Conservation (phyloP, 2,329 filamentous ascomycete species). For the Aspergillus thermomutatus region DNA sequence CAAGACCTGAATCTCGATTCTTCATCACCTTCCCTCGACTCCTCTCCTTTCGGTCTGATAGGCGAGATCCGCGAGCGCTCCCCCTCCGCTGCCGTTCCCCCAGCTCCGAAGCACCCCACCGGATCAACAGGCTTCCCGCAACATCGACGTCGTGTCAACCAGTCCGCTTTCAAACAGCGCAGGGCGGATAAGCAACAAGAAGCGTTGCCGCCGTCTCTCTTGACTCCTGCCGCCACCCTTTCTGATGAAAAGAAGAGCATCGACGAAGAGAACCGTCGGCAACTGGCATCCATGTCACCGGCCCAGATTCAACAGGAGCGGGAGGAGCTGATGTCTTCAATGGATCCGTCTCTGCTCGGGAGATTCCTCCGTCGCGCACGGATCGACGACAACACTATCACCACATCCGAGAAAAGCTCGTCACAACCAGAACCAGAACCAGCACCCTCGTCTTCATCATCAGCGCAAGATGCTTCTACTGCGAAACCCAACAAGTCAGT, state of each 20-base stretch:
- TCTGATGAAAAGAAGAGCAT: slow-evolving; percentile 67
- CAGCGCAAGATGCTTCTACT: neutral
- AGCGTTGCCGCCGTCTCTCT: slow-evolving; percentile 7
- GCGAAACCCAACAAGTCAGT: slow-evolving; percentile 29
- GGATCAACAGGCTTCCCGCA: slow-evolving; percentile 72
- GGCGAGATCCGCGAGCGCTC: slow-evolving; percentile 78
- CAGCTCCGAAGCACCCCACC: slow-evolving; percentile 58
- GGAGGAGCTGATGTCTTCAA: slow-evolving; percentile 71
- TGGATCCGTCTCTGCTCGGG: slow-evolving; percentile 74
- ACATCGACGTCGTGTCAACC: slow-evolving; percentile 70
- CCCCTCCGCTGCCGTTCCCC: slow-evolving; percentile 41
- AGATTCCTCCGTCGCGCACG: slow-evolving; percentile 72
- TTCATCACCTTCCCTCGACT: slow-evolving; percentile 14
- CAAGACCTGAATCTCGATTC: slow-evolving; percentile 40
- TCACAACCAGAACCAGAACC: slow-evolving; percentile 1
- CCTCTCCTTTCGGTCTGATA: slow-evolving; percentile 47
- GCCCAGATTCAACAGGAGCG: slow-evolving; percentile 78
- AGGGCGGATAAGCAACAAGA: slow-evolving; percentile 36
- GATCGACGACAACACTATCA: slow-evolving; percentile 62
- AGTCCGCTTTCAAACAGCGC: slow-evolving; percentile 78
- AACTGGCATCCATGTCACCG: slow-evolving; percentile 72
- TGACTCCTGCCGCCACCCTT: slow-evolving; percentile 6
- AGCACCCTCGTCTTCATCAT: neutral
- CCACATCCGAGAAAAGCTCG: slow-evolving; percentile 4
- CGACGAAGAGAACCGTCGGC: slow-evolving; percentile 74